Evolutionary conservation across 2,329 filamentous ascomycete species (phyloP).

Genomic region (Mycogone perniciosa): DNA sequence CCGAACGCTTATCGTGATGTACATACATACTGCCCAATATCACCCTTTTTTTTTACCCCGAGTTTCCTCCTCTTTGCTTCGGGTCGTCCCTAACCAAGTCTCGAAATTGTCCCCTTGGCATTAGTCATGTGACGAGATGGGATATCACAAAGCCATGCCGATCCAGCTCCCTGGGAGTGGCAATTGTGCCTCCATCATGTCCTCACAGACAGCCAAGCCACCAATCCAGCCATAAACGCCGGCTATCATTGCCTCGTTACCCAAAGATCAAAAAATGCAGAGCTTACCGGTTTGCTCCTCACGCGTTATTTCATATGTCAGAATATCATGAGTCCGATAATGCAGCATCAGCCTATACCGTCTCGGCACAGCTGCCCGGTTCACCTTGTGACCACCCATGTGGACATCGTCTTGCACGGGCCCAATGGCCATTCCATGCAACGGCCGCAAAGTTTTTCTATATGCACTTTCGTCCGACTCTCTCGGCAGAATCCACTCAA

Average conservation of each 20-base stretch:
- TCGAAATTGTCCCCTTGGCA: no score
- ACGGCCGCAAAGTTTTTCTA: slow-evolving; percentile 40
- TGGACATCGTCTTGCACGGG: slow-evolving; percentile 45
- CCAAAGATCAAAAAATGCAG: slow-evolving; percentile 27
- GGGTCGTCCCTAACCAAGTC: no score
- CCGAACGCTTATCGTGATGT: no score
- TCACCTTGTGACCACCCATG: slow-evolving; percentile 18
- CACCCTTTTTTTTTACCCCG: no score
- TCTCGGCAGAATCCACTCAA: slow-evolving; percentile 48
- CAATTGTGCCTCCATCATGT: neutral
- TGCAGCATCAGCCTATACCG: slow-evolving; percentile 65
- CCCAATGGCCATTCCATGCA: slow-evolving; percentile 63
- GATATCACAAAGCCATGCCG: neutral
- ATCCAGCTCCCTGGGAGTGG: neutral
- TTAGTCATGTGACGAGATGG: neutral
- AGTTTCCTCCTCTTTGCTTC: no score
- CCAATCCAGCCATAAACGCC: neutral
- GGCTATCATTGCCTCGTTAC: neutral
- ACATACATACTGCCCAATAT: no score
- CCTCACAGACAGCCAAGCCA: neutral
- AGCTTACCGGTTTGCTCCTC: slow-evolving; percentile 31
- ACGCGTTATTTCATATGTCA: slow-evolving; percentile 61
- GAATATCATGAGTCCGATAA: slow-evolving; percentile 62
- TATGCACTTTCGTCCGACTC: slow-evolving; percentile 38
- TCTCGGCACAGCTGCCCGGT: slow-evolving; percentile 27